Conservation (phyloP, 805 yeast species). For the Schwanniomyces polymorphus region DNA sequence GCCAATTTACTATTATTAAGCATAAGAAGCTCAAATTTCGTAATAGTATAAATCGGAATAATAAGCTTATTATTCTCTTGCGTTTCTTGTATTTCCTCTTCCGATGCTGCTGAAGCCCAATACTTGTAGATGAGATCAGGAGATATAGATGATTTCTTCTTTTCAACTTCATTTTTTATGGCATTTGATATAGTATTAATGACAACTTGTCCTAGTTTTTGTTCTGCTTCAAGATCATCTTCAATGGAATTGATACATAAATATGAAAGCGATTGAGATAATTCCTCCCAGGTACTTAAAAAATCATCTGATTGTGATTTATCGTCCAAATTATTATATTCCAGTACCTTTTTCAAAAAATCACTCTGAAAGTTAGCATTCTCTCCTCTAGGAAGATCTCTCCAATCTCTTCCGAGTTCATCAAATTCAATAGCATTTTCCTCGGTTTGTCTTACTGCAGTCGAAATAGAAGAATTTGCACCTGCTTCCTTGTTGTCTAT, state of each 20-base stretch:
- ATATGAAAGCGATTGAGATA: constrained; percentile 22
- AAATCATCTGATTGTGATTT: constrained; percentile 26
- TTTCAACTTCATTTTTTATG: constrained; percentile 39
- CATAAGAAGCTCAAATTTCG: constrained; percentile 52
- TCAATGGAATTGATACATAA: constrained; percentile 24
- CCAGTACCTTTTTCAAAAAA: constrained; percentile 16
- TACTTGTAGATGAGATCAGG: constrained; percentile 53
- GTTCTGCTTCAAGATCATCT: constrained; percentile 19
- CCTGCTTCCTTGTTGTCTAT: neutral
- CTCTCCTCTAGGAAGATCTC: constrained; percentile 65
- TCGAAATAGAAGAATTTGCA: constrained; percentile 2
- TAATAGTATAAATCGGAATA: constrained; percentile 29
- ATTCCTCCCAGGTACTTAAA: constrained; percentile 23
- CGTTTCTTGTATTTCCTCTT: constrained; percentile 21
- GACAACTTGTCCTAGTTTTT: constrained; percentile 36
- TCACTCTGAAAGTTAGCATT: constrained; percentile 34
- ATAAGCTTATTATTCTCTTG: constrained; percentile 26
- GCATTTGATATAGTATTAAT: constrained; percentile 55
- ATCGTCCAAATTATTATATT: constrained; percentile 14
- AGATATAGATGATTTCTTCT: constrained; percentile 22
- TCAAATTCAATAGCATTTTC: constrained; percentile 47
- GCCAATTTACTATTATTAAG: constrained; percentile 53
- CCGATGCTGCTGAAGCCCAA: constrained; percentile 37
- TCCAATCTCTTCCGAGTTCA: constrained; percentile 66
- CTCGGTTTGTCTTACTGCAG: constrained; percentile 18